Evolutionary conservation across 1,284 basidiomycete species (phyloP).

Genomic region (Inonotus obliquus): DNA sequence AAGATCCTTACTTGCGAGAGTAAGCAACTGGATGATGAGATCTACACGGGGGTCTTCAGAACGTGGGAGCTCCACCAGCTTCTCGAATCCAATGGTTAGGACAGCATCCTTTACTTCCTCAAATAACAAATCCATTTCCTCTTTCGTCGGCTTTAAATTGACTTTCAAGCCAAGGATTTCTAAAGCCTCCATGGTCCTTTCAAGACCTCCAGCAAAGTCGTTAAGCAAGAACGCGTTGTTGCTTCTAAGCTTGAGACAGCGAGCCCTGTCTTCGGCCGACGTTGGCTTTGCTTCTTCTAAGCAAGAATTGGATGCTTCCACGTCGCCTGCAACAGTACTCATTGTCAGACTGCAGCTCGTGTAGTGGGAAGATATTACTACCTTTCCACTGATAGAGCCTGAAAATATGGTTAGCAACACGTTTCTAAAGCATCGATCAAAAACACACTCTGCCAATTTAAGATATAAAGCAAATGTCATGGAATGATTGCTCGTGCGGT

Average conservation of each 20-base stretch:
- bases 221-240: slow-evolving; percentile 58
- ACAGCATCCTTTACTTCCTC: slow-evolving; percentile 67
- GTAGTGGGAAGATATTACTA: slow-evolving; percentile 19
- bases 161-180: slow-evolving; percentile 58
- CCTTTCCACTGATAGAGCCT: slow-evolving; percentile 64
- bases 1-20: slow-evolving; percentile 51
- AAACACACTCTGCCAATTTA: slow-evolving; percentile 53
- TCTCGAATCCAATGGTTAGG: slow-evolving; percentile 60
- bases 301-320: slow-evolving; percentile 44
- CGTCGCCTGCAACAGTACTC: slow-evolving; percentile 39
- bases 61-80: slow-evolving; percentile 56
- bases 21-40: slow-evolving; percentile 57
- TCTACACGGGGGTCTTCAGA: slow-evolving; percentile 53
- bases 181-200: slow-evolving; percentile 55
- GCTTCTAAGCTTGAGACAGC: slow-evolving; percentile 53
- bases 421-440: background rate
- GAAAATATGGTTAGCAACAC: slow-evolving; percentile 2
- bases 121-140: slow-evolving; percentile 56
- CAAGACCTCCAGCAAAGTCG: slow-evolving; percentile 49
- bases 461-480: slow-evolving; percentile 49
- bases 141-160: slow-evolving; percentile 44
- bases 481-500: slow-evolving; percentile 46
- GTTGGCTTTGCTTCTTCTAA: slow-evolving; percentile 48
- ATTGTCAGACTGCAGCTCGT: background rate
- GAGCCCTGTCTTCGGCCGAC: slow-evolving; percentile 49